Conservation (phyloP, 495 filamentous ascomycete species). For the Hyaloscypha hepaticicola region DNA sequence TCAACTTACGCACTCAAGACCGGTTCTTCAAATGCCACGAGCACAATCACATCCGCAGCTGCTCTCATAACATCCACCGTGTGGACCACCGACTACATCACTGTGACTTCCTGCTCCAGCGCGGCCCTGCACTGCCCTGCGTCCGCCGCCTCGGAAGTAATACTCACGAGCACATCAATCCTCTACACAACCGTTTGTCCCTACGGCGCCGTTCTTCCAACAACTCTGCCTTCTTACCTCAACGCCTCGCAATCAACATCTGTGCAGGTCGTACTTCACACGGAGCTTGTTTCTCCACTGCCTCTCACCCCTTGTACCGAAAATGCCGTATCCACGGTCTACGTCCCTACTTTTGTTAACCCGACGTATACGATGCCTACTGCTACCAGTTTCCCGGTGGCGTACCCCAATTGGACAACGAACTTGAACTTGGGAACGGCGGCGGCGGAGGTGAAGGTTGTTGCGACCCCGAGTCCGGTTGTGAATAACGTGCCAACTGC, state of each 20-base stretch:
- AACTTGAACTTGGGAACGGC: not conserved
- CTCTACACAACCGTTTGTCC: conserved; percentile 36
- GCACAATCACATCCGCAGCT: conserved; percentile 15
- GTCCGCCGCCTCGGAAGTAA: conserved; percentile 25
- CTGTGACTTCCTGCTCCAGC: conserved; percentile 31
- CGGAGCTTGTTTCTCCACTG: conserved; percentile 1
- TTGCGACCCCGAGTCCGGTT: not conserved
- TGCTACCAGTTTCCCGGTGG: conserved; percentile 10
- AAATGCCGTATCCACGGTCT: conserved; percentile 11
- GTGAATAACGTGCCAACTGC: not conserved
- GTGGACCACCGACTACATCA: conserved; percentile 18
- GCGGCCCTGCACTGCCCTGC: conserved; percentile 34
- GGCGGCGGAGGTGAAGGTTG: not conserved
- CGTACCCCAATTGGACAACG: conserved; percentile 10
- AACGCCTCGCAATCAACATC: not conserved
- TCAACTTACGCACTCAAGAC: not conserved
- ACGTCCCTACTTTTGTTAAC: conserved; percentile 5
- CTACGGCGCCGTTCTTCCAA: conserved; percentile 3
- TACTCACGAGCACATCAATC: conserved; percentile 27
- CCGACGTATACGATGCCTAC: conserved; percentile 20
- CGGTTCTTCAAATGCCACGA: conserved; percentile 4
- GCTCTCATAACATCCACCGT: conserved; percentile 16
- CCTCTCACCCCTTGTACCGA: conserved; percentile 7
- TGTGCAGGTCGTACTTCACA: not conserved
- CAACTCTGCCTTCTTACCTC: not conserved